Base-by-base conservation (phyloP, 495 filamentous ascomycete genomes). In the Cetradonia linearis region DNA sequence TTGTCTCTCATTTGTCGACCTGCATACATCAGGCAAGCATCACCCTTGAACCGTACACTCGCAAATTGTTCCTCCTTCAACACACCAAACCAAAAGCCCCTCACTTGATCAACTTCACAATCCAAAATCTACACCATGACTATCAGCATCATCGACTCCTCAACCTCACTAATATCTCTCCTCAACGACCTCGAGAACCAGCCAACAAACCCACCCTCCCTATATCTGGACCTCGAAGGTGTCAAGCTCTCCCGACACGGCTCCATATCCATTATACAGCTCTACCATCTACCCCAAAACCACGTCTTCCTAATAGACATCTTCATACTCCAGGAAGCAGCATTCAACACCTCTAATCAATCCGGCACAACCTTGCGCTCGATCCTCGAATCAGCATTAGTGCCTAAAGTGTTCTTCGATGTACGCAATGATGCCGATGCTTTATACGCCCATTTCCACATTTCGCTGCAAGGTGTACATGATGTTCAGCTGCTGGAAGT, bases 221-320 rank as follows among this genome's bases (percentile, higher is more conserved):
- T 83, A 3, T 83, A 78, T 66, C 56, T 83, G 46, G 80, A 84
- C 63, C 65, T 84, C 11, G 81, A 83, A 69, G 82, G 82, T 10
- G 68, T 74, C 16, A 64, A 71, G 7, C 77, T 83, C 38, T 71
- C 55, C 30, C 70, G 79, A 0, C 49, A 78, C 11, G 79, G 81
- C 38, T 71, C 70, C 18, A 68, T 84, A 3, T 81, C 78, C 10
- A 71, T 84, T 52, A 59, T 85, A 0, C 66, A 73, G n/a, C 31
- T 81, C 18, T 67, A 67, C 46, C 61, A 76, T 58, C 31, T 63
- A 33, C 68, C 73, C 5, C 48, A 56, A 5, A 63, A 69, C 1
- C 62, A 63, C 37, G 67, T 65, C 38, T 81, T 73, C 64, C 69
- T 86, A 5, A 61, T 85, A 60, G 80, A 84, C 65, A 64, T 84